phyloP scores from a whole-genome alignment of 2,329 filamentous ascomycete genomes.

The Neospermospora avenae region DNA sequence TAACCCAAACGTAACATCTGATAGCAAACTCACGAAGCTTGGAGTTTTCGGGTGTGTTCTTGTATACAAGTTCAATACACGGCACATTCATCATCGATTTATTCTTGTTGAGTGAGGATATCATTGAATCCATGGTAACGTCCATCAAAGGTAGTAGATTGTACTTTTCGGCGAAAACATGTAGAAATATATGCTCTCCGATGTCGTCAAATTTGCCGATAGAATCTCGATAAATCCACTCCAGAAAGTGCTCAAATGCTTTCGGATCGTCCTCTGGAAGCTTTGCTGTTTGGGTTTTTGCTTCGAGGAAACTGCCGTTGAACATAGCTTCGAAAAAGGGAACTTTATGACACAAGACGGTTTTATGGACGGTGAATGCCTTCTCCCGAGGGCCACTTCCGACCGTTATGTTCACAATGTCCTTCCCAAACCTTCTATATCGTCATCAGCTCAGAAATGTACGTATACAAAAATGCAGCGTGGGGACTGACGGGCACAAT shows the following conservation, averaged over 20 bases:
- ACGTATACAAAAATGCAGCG: background rate
- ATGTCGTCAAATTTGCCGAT: background rate
- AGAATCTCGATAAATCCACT: background rate
- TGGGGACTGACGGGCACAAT: background rate
- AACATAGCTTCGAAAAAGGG: constrained; percentile 5
- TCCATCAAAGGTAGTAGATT: background rate
- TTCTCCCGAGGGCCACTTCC: background rate
- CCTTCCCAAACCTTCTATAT: background rate
- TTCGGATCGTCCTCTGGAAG: background rate
- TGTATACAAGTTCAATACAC: background rate
- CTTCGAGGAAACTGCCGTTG: background rate
- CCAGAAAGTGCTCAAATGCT: background rate
- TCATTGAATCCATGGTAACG: background rate
- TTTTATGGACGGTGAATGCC: background rate
- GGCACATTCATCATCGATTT: background rate
- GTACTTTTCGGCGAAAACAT: background rate
- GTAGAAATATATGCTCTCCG: background rate
- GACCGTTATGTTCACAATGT: background rate
- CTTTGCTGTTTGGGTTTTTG: background rate
- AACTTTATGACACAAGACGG: background rate
- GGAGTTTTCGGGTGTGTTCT: background rate
- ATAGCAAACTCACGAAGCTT: background rate
- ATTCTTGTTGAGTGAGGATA: too few relatives aligned
- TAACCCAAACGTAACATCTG: background rate
- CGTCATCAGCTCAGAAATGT: background rate